Conservation (phyloP, 2,329 filamentous ascomycete species). For the Aureobasidium musti region DNA sequence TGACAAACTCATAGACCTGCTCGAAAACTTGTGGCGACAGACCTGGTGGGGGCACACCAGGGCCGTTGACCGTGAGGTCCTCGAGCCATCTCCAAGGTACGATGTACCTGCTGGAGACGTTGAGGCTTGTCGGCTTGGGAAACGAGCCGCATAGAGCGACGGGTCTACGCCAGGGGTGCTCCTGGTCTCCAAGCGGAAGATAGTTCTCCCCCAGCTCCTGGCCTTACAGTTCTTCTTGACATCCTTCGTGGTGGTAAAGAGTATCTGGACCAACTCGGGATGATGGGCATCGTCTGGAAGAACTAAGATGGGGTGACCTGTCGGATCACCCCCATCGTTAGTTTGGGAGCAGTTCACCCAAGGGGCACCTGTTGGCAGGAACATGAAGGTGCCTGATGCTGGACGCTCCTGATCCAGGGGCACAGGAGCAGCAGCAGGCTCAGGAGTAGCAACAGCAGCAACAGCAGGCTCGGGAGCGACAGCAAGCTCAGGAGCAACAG, state of each 20-base stretch:
- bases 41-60: not conserved
- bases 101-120: not conserved
- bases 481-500: too few relatives aligned
- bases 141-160: not conserved
- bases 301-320: not conserved
- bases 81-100: not conserved
- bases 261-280: not conserved
- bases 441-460: not conserved
- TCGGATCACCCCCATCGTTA: not conserved
- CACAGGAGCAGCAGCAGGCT: not conserved
- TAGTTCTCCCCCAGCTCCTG: not conserved
- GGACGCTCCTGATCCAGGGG: not conserved
- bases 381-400: not conserved
- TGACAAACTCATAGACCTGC: not conserved
- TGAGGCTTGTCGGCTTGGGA: not conserved
- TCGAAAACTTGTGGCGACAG: not conserved
- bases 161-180: not conserved
- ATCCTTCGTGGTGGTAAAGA: constrained; percentile 1
- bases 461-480: too few relatives aligned
- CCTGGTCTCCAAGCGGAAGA: not conserved
- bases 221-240: not conserved
- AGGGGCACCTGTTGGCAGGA: not conserved
- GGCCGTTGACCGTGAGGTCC: not conserved
- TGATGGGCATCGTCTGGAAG: not conserved
- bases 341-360: not conserved